Evolutionary conservation across 2,329 filamentous ascomycete genomes (phyloP).

Genomic region (Trichoderma asperellum): DNA sequence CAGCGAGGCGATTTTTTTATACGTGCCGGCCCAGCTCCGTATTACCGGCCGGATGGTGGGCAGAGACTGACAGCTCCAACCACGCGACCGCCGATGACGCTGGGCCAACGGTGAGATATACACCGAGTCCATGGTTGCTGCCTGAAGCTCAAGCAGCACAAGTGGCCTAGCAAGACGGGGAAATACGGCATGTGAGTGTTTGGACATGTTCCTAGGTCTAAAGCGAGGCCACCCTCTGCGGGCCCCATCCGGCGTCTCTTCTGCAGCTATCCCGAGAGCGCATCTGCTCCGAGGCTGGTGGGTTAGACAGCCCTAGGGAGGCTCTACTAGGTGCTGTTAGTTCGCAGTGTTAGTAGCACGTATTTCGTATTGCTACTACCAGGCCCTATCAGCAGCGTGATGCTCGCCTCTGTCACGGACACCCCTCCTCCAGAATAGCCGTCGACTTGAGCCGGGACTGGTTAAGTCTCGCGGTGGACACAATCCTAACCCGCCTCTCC

Average conservation of each 20-base stretch:
- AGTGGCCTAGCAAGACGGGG: not conserved
- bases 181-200: not conserved
- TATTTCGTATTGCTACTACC: not conserved
- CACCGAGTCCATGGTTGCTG: constrained; percentile 16
- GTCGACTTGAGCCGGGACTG: constrained; percentile 26
- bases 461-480: constrained; percentile 21
- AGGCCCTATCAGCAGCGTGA: not conserved
- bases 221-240: constrained; percentile 14
- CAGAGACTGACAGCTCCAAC: not conserved
- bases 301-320: not conserved
- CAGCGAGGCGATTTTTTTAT: constrained; percentile 1
- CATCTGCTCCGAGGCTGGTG: constrained; percentile 1
- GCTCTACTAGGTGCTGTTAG: not conserved
- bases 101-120: constrained; percentile 10
- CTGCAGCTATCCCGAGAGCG: constrained; percentile 19
- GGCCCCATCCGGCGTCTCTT: not conserved
- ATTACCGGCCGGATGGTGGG: not conserved
- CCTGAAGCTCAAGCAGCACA: not conserved
- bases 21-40: not conserved
- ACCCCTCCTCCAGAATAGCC: constrained; percentile 19
- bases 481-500: constrained; percentile 20
- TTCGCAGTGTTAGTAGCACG: not conserved
- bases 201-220: constrained; percentile 2
- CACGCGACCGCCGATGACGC: constrained; percentile 8
- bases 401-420: not conserved